Percentiles rank a stretch among this genome's conserved stretches.
Evolutionary conservation across 139 green algal genomes (phyloP).

Genomic region (Ulvella scutata): DNA sequence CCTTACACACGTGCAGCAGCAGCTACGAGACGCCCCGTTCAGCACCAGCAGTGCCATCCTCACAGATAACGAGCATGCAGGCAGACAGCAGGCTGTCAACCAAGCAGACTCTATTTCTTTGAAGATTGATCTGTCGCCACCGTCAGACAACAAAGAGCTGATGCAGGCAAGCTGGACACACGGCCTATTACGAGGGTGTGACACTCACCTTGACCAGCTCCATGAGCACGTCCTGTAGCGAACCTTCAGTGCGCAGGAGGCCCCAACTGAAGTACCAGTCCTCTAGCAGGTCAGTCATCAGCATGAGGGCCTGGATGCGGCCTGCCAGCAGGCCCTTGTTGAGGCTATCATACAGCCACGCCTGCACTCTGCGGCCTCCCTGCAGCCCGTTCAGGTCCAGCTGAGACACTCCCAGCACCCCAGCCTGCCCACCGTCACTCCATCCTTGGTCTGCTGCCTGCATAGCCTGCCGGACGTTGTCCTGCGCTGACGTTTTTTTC

Average conservation of each 20-base stretch:
- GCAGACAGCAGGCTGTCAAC: too few relatives aligned
- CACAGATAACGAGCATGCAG: too few relatives aligned
- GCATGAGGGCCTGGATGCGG: background rate
- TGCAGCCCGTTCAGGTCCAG: background rate
- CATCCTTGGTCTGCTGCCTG: background rate
- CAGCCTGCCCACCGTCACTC: background rate
- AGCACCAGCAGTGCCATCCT: too few relatives aligned
- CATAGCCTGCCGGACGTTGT: too few relatives aligned
- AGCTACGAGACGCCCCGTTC: too few relatives aligned
- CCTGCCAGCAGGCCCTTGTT: background rate
- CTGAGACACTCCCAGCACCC: background rate
- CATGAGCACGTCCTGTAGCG: background rate
- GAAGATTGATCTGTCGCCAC: too few relatives aligned
- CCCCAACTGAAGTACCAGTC: conserved; percentile 3
- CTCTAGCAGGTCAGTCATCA: background rate
- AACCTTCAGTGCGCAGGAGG: background rate
- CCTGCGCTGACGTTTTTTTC: too few relatives aligned
- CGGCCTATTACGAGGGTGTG: too few relatives aligned
- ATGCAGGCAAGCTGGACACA: too few relatives aligned
- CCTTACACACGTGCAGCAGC: too few relatives aligned
- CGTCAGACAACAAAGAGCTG: too few relatives aligned
- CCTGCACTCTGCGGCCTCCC: background rate
- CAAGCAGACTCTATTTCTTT: too few relatives aligned
- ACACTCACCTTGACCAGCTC: background rate
- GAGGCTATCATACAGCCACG: background rate